Percentiles rank a stretch among this genome's conserved stretches.
Evolutionary conservation across 805 yeast genomes (phyloP).

Genomic region (Teunomyces stri): DNA sequence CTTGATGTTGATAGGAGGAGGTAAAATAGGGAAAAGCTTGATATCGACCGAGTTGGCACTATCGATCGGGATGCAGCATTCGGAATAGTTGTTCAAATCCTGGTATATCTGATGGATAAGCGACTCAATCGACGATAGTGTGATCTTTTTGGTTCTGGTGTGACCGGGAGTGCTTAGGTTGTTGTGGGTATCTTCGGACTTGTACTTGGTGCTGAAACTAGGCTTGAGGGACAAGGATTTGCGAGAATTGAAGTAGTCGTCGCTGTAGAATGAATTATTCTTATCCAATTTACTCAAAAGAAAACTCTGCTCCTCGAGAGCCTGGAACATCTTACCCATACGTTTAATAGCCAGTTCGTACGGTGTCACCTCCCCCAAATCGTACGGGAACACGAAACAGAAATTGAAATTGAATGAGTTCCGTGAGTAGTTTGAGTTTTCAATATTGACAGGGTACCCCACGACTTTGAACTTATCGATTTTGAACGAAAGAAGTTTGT

Average conservation of each 20-base stretch:
- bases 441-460: slow-evolving; percentile 87
- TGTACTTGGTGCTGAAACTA: slow-evolving; percentile 1
- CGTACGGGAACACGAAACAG: slow-evolving; percentile 85
- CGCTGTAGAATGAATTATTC: slow-evolving; percentile 40
- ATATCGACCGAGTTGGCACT: slow-evolving; percentile 87
- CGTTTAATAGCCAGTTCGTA: slow-evolving; percentile 84
- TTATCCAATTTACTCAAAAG: slow-evolving; percentile 56
- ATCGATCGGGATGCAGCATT: slow-evolving; percentile 92
- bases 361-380: slow-evolving; percentile 69
- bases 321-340: slow-evolving; percentile 84
- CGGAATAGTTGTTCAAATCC: slow-evolving; percentile 92
- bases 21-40: slow-evolving; percentile 85
- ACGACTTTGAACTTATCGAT: slow-evolving; percentile 68
- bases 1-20: slow-evolving; percentile 71
- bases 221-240: neutral
- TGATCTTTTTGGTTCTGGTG: slow-evolving; percentile 30
- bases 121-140: slow-evolving; percentile 56
- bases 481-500: slow-evolving; percentile 71
- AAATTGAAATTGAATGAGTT: slow-evolving; percentile 92
- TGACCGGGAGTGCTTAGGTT: slow-evolving; percentile 33
- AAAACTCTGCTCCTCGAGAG: slow-evolving; percentile 85
- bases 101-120: slow-evolving; percentile 87
- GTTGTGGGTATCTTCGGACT: slow-evolving; percentile 2
- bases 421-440: slow-evolving; percentile 73
- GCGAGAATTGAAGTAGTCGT: slow-evolving; percentile 4